Percentiles rank a stretch among this genome's conserved stretches.
These are phyloP conservation scores for Myxozyma monticola DNA, from an alignment of 805 yeast genomes.

Conservation along the genomic window DNA sequence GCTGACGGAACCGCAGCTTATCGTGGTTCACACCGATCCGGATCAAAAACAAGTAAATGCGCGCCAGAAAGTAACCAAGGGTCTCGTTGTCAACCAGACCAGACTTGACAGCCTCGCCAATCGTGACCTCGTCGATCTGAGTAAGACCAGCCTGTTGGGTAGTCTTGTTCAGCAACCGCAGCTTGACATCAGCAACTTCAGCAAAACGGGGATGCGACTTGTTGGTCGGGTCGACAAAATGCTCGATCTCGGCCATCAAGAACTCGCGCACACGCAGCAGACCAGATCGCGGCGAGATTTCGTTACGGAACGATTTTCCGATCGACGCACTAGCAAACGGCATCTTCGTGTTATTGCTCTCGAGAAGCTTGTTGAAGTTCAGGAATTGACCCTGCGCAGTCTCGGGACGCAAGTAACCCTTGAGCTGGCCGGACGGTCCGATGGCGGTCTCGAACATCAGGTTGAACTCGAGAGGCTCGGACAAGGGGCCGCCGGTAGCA, in stretches of 20 bases:
- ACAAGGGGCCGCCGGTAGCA: conserved; percentile 78
- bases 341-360: conserved; percentile 92
- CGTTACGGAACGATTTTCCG: conserved; percentile 98
- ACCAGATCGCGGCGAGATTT: conserved; percentile 98
- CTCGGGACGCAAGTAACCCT: conserved; percentile 96
- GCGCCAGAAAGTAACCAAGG: conserved; percentile 92
- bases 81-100: conserved; percentile 96
- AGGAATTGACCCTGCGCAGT: conserved; percentile 99
- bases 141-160: conserved; percentile 87
- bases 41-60: conserved; percentile 80
- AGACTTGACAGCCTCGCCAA: conserved; percentile 86
- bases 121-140: conserved; percentile 57
- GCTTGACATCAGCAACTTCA: conserved; percentile 68
- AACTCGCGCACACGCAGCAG: conserved; percentile 97
- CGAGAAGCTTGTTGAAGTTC: conserved; percentile 89
- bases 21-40: conserved; percentile 87
- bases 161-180: conserved; percentile 79
- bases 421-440: conserved; percentile 96
- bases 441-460: conserved; percentile 99
- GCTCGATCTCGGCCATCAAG: conserved; percentile 99
- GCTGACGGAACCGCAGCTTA: conserved; percentile 95
- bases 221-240: conserved; percentile 90
- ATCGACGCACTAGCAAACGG: conserved; percentile 99
- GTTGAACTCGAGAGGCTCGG: conserved; percentile 92
- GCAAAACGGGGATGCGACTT: conserved; percentile 79